Percentiles rank a stretch among this genome's conserved stretches.
phyloP scores from a whole-genome alignment of 371 early-diverging fungal species.

The Mucor sp. region DNA sequence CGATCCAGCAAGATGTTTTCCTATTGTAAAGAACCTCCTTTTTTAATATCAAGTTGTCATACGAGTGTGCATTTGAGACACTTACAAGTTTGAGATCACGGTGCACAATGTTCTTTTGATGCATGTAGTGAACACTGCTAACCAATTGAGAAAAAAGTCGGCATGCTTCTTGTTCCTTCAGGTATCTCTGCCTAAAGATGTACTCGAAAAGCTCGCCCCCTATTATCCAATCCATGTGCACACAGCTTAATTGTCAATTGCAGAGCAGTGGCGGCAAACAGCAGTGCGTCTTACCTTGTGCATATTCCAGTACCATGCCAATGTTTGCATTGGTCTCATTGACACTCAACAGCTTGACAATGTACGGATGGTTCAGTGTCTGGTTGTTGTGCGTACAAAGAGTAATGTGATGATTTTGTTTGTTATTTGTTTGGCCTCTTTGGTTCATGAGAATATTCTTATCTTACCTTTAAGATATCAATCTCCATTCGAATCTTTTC shows the following conservation, averaged over 20 bases:
- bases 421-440: not conserved
- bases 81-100: conserved; percentile 92
- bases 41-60: not conserved
- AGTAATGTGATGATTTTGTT: conserved; percentile 6
- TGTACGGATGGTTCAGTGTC: conserved; percentile 86
- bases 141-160: conserved; percentile 94
- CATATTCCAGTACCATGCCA: conserved; percentile 94
- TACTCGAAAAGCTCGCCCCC: conserved; percentile 96
- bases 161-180: conserved; percentile 89
- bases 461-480: conserved; percentile 72
- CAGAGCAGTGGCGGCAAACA: not conserved
- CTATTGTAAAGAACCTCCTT: conserved; percentile 58
- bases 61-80: conserved; percentile 14
- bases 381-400: conserved; percentile 25
- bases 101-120: conserved; percentile 89
- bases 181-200: conserved; percentile 85
- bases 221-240: not conserved
- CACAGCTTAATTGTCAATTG: not conserved
- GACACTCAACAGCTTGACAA: conserved; percentile 93
- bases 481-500: conserved; percentile 83
- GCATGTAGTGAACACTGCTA: conserved; percentile 84
- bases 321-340: conserved; percentile 94
- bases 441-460: not conserved
- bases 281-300: conserved; percentile 55
- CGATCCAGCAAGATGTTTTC: conserved; percentile 93